Percentiles rank a stretch among this genome's conserved stretches.
Conservation (phyloP, 179 eudicot genomes). For the Vitellaria paradoxa region DNA sequence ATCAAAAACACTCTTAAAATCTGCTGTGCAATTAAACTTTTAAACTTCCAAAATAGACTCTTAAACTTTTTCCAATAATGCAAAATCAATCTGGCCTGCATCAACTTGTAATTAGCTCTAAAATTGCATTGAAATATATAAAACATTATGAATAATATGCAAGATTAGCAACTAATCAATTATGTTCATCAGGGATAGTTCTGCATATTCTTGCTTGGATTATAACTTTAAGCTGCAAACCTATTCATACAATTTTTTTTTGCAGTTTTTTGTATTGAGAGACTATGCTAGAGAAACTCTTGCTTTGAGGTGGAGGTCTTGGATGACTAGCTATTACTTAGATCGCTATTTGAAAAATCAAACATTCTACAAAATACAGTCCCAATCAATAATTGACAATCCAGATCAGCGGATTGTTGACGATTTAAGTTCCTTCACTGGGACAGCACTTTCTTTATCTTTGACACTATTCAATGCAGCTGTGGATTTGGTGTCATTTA, state of each 20-base stretch:
- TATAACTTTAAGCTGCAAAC: constrained; percentile 7
- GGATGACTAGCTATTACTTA: constrained; percentile 96
- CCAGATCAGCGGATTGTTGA: constrained; percentile 99
- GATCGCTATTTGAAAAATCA: constrained; percentile 79
- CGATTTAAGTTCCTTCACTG: constrained; percentile 93
- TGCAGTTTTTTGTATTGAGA: constrained; percentile 90
- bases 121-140: too few relatives aligned
- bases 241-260: constrained; percentile 11
- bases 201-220: background rate
- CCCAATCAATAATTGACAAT: constrained; percentile 91
- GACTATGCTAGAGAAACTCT: constrained; percentile 90
- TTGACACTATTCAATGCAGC: constrained; percentile 87
- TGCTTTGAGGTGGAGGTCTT: constrained; percentile 93
- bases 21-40: too few relatives aligned
- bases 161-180: too few relatives aligned
- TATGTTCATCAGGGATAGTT: background rate
- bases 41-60: too few relatives aligned
- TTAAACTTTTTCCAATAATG: too few relatives aligned
- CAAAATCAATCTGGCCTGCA: too few relatives aligned
- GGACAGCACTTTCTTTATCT: constrained; percentile 86
- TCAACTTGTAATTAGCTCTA: too few relatives aligned
- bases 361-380: constrained; percentile 91
- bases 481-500: constrained; percentile 90
- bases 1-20: too few relatives aligned
- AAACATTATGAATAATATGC: too few relatives aligned